Conservation (phyloP, 768 basidiomycete genomes). For the Nidularia pulvinata region DNA sequence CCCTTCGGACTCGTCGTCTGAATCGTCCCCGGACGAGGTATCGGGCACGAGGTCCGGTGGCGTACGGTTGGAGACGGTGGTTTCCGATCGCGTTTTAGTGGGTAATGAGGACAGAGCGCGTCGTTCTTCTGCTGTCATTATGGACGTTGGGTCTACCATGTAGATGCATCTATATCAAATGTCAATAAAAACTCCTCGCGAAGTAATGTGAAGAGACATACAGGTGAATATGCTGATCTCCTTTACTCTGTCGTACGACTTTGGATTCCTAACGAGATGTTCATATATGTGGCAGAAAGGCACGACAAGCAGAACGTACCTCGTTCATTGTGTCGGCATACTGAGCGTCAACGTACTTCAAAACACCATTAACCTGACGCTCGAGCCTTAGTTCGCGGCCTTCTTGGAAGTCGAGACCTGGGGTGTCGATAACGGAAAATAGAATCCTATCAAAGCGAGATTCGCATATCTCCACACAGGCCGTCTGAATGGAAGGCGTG, state of each 20-base stretch:
- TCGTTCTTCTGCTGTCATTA: conserved; percentile 55
- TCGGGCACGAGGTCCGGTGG: conserved; percentile 58
- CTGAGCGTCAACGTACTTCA: conserved; percentile 80
- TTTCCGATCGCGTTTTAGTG: conserved; percentile 62
- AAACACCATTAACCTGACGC: conserved; percentile 69
- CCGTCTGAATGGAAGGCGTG: conserved; percentile 65
- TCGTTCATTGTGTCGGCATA: conserved; percentile 89
- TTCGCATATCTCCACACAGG: conserved; percentile 82
- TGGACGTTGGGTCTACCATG: conserved; percentile 77
- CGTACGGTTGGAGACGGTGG: conserved; percentile 53
- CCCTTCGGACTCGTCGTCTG: conserved; percentile 42
- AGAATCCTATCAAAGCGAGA: conserved; percentile 78
- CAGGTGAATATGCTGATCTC: conserved; percentile 90
- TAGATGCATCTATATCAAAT: conserved; percentile 67
- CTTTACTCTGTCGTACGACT: conserved; percentile 84
- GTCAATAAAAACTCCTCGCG: conserved; percentile 4
- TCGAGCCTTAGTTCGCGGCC: conserved; percentile 80
- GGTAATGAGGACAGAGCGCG: conserved; percentile 48
- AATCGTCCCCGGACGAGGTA: conserved; percentile 48
- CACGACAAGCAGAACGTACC: conserved; percentile 29
- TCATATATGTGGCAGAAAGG: background rate
- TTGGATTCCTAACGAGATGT: conserved; percentile 68
- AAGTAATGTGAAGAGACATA: conserved; percentile 32
- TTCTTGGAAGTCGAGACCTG: conserved; percentile 75
- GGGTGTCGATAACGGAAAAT: conserved; percentile 85